These are phyloP conservation scores for Berkeleyomyces basicola DNA, from an alignment of 2,329 filamentous ascomycete genomes.

Conservation along the genomic window DNA sequence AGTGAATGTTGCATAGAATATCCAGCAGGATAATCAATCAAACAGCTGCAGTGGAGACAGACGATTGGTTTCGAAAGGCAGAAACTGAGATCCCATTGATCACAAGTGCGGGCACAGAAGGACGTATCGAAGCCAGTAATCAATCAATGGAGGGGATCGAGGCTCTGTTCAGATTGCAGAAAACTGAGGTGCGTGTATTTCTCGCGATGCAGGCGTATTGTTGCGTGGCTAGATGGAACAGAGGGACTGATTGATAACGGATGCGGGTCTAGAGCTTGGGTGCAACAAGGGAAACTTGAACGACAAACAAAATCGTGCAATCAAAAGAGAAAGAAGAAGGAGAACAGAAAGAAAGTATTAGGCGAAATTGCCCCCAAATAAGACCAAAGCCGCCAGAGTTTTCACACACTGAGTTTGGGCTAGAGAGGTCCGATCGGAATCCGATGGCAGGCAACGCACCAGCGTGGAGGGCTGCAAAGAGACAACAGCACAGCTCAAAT, in stretches of 20 bases:
- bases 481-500: neutral
- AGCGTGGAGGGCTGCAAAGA: neutral
- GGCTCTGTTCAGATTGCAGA: no score
- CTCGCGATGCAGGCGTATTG: neutral
- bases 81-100: constrained; percentile 13
- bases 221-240: neutral
- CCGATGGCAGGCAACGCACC: neutral
- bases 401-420: neutral
- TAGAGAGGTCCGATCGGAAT: constrained; percentile 8
- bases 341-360: neutral
- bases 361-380: neutral
- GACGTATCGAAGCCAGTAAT: neutral
- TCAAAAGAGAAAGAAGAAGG: neutral
- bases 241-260: constrained; percentile 9
- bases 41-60: constrained; percentile 12
- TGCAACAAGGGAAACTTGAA: neutral
- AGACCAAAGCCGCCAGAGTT: neutral
- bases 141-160: neutral
- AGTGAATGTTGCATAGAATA: neutral
- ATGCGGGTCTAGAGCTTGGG: neutral
- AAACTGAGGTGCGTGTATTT: neutral
- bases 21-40: constrained; percentile 9
- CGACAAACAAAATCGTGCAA: neutral
- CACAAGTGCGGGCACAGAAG: neutral
- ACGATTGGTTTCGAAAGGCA: constrained; percentile 8